phyloP scores from a whole-genome alignment of 768 basidiomycete genomes.

The Boletus sp. region DNA sequence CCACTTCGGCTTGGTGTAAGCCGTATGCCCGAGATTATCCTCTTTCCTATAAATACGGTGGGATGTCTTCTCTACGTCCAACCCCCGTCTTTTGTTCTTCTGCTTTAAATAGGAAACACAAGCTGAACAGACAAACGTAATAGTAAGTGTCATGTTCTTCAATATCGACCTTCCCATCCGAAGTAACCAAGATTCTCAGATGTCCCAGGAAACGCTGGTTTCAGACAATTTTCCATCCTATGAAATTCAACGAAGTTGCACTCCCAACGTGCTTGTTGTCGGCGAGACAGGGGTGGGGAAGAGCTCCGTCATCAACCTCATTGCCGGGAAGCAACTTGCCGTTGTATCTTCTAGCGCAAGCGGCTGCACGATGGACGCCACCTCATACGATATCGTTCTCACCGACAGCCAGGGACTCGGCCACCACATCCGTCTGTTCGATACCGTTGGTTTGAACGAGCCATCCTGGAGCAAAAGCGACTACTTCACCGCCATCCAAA shows the following conservation, averaged over 20 bases:
- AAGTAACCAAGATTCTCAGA: constrained; percentile 1
- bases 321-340: constrained; percentile 29
- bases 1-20: background rate
- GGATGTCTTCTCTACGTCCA: background rate
- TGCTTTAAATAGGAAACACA: background rate
- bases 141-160: constrained; percentile 8
- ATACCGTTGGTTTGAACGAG: constrained; percentile 34
- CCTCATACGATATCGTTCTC: constrained; percentile 25
- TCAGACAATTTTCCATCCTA: constrained; percentile 7
- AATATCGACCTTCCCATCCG: background rate
- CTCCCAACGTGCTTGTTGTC: constrained; percentile 38
- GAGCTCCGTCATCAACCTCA: constrained; percentile 42
- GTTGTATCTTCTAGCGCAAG: constrained; percentile 25
- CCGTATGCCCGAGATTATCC: background rate
- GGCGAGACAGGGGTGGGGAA: constrained; percentile 35
- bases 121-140: background rate
- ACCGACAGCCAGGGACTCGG: background rate
- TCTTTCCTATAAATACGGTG: constrained; percentile 9
- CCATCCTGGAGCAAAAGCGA: constrained; percentile 13
- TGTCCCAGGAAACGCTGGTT: background rate
- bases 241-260: constrained; percentile 2
- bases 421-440: constrained; percentile 26
- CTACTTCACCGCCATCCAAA: constrained; percentile 27
- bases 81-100: background rate
- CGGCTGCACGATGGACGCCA: constrained; percentile 35